A percentile compares a stretch with the other conserved stretches of the same genome.
Evolutionary conservation across 805 yeast genomes (phyloP).

Genomic region (Scheffersomyces spartinae): DNA sequence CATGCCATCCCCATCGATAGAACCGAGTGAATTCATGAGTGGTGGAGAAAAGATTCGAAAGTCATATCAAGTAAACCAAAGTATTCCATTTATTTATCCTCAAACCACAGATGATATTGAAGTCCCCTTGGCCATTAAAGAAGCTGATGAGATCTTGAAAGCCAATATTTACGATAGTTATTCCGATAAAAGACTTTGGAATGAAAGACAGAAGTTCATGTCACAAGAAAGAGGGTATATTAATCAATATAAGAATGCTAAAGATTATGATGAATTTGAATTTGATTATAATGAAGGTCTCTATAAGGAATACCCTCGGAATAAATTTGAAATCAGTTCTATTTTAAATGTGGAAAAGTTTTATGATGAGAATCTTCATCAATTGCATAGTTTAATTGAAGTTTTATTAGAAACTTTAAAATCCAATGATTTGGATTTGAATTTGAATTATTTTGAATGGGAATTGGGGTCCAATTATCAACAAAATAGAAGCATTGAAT

Average conservation of each 20-base stretch:
- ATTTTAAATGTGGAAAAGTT: constrained; percentile 48
- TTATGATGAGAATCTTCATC: constrained; percentile 40
- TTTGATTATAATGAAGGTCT: constrained; percentile 17
- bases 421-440: constrained; percentile 30
- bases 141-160: constrained; percentile 62
- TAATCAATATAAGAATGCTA: constrained; percentile 4
- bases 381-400: constrained; percentile 51
- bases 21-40: constrained; percentile 32
- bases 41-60: constrained; percentile 40
- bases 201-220: constrained; percentile 61
- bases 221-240: constrained; percentile 53
- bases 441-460: constrained; percentile 21
- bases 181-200: constrained; percentile 59
- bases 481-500: constrained; percentile 3
- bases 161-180: constrained; percentile 55
- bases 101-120: constrained; percentile 23
- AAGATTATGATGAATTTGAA: constrained; percentile 8
- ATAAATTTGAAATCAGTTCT: constrained; percentile 23
- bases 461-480: constrained; percentile 18
- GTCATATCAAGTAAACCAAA: constrained; percentile 53
- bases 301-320: constrained; percentile 19
- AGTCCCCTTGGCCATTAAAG: constrained; percentile 66
- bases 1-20: constrained; percentile 66
- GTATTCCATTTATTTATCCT: constrained; percentile 60
- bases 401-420: constrained; percentile 57